Percentiles rank a stretch among this genome's conserved stretches.
Evolutionary conservation across 768 basidiomycete genomes (phyloP).

Genomic region (Lepiota brunneoincarnata): DNA sequence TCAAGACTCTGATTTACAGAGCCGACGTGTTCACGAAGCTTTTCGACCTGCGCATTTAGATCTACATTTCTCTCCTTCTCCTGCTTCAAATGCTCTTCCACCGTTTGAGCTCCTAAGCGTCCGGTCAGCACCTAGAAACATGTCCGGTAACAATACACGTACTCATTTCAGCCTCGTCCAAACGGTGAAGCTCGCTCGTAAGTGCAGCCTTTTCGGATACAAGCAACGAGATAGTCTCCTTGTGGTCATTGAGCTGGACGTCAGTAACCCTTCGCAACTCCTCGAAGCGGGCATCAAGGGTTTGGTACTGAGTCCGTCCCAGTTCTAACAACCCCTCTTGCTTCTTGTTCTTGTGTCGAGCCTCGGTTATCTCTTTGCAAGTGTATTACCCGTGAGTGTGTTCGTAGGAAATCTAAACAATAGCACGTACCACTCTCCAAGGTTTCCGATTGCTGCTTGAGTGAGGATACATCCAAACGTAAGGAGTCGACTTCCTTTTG

Average conservation of each 20-base stretch:
- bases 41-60: slow-evolving; percentile 40
- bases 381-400: neutral
- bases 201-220: slow-evolving; percentile 71
- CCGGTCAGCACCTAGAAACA: slow-evolving; percentile 1
- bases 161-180: slow-evolving; percentile 65
- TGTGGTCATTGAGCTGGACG: slow-evolving; percentile 48
- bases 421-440: slow-evolving; percentile 2
- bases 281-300: neutral
- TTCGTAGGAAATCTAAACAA: neutral
- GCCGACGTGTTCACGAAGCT: slow-evolving; percentile 38
- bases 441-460: slow-evolving; percentile 6
- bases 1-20: slow-evolving; percentile 35
- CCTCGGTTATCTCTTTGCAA: neutral
- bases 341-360: neutral
- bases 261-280: slow-evolving; percentile 22
- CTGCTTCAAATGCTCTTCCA: slow-evolving; percentile 36
- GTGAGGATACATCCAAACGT: slow-evolving; percentile 22
- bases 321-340: slow-evolving; percentile 2
- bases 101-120: slow-evolving; percentile 40
- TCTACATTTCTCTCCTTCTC: slow-evolving; percentile 39
- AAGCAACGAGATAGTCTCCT: slow-evolving; percentile 73
- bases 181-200: slow-evolving; percentile 51
- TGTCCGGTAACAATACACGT: slow-evolving; percentile 17
- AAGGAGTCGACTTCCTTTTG: slow-evolving; percentile 17
- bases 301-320: neutral